Conservation (phyloP, 176 grass and related monocot genomes). For the Aegilops bicornis region DNA sequence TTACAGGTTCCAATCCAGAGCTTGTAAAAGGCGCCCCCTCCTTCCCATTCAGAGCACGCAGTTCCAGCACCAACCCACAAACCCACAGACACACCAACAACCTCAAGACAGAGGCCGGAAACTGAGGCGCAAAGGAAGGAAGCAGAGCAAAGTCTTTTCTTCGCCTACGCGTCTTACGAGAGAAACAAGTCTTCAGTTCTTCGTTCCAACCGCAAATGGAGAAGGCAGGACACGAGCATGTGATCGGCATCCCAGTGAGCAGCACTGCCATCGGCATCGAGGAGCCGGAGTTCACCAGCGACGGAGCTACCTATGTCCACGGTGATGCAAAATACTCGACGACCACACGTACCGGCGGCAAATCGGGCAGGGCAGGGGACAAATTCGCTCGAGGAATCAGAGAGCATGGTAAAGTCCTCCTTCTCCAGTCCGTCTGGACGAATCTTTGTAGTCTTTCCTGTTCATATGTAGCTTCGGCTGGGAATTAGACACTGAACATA, state of each 20-base stretch:
- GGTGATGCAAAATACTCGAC: constrained; percentile 5
- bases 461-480: background rate
- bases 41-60: constrained; percentile 37
- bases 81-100: background rate
- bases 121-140: constrained; percentile 33
- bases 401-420: constrained; percentile 61
- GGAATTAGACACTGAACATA: background rate
- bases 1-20: background rate
- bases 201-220: constrained; percentile 16
- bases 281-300: constrained; percentile 42
- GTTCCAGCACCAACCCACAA: constrained; percentile 1
- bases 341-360: constrained; percentile 26
- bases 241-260: constrained; percentile 77
- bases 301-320: constrained; percentile 8
- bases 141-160: background rate
- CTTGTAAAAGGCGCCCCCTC: constrained; percentile 59
- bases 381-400: constrained; percentile 53
- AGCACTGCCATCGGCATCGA: constrained; percentile 58
- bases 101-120: constrained; percentile 14
- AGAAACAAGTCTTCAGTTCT: background rate
- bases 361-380: constrained; percentile 41
- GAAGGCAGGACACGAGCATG: constrained; percentile 49
- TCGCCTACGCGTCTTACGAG: background rate
- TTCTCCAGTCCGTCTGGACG: background rate
- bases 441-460: background rate